These are phyloP conservation scores for Xylariomycetidae sp. DNA, from an alignment of 2,329 filamentous ascomycete species.

Conservation along the genomic window DNA sequence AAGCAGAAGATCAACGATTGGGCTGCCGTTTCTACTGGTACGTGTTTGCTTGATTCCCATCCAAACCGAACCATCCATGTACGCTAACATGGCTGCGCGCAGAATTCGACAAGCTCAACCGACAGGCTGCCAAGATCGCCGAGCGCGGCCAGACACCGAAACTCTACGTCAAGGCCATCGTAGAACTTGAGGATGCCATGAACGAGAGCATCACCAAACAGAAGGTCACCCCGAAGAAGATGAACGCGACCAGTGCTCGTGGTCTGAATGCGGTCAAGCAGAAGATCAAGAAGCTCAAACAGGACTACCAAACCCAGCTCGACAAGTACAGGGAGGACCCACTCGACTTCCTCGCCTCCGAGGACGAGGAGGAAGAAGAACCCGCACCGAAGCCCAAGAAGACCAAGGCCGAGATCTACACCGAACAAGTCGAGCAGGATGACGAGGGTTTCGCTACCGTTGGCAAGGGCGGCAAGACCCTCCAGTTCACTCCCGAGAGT, in stretches of 20 bases:
- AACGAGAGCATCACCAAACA: constrained; percentile 93
- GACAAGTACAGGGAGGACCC: constrained; percentile 75
- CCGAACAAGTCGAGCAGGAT: constrained; percentile 54
- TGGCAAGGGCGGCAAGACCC: constrained; percentile 79
- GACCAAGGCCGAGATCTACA: constrained; percentile 44
- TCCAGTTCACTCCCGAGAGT: constrained; percentile 93
- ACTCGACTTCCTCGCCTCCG: constrained; percentile 34
- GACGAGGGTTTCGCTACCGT: constrained; percentile 88
- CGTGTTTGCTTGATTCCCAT: constrained; percentile 27
- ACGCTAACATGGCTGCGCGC: constrained; percentile 9
- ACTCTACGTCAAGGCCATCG: constrained; percentile 85
- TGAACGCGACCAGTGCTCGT: constrained; percentile 93
- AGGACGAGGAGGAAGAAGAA: constrained; percentile 70
- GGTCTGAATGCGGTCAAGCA: constrained; percentile 97
- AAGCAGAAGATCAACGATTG: constrained; percentile 97
- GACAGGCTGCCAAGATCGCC: constrained; percentile 74
- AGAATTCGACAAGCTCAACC: constrained; percentile 95
- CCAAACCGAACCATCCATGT: neutral
- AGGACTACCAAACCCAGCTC: constrained; percentile 84
- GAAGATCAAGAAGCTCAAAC: constrained; percentile 98
- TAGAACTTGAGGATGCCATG: constrained; percentile 91
- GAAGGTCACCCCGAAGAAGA: constrained; percentile 95
- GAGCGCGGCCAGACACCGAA: constrained; percentile 79
- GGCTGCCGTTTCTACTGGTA: constrained; percentile 86
- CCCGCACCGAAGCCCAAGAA: constrained; percentile 50